Conservation (phyloP, 495 filamentous ascomycete species). For the Haplographium delicatum region DNA sequence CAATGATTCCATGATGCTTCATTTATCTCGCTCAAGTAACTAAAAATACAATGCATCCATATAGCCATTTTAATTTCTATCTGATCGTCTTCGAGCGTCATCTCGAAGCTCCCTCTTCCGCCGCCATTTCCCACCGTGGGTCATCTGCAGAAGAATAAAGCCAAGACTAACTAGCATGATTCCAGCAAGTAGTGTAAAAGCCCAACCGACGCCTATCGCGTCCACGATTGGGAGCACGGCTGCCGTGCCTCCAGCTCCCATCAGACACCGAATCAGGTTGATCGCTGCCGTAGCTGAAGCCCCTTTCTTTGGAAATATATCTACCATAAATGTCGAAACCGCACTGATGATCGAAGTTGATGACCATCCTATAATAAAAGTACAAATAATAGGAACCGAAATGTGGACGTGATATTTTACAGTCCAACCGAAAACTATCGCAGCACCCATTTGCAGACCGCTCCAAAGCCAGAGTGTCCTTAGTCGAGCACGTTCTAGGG, state of each 20-base stretch:
- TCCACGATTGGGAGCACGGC: constrained; percentile 53
- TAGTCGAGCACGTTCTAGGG: constrained; percentile 36
- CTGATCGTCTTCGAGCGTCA: not conserved
- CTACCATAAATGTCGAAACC: constrained; percentile 37
- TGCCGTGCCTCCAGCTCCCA: constrained; percentile 58
- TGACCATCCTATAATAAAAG: constrained; percentile 38
- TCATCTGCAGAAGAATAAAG: not conserved
- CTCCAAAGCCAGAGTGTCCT: constrained; percentile 31
- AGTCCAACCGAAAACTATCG: constrained; percentile 35
- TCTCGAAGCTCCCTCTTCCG: not conserved
- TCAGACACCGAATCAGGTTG: constrained; percentile 55
- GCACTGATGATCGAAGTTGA: constrained; percentile 33
- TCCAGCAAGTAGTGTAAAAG: constrained; percentile 53
- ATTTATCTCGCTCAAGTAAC: too few species aligned
- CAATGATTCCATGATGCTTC: not conserved
- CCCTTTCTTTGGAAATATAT: constrained; percentile 35
- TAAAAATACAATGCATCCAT: not conserved
- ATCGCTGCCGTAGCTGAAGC: constrained; percentile 56
- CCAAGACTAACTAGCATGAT: not conserved
- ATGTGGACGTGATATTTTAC: constrained; percentile 28
- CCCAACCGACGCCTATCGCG: constrained; percentile 56
- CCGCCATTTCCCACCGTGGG: not conserved
- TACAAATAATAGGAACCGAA: constrained; percentile 28
- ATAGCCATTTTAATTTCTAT: not conserved
- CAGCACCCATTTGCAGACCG: constrained; percentile 30